Evolutionary conservation across 345 rosid genomes (phyloP).

Genomic region (Arabis hirsuta): DNA sequence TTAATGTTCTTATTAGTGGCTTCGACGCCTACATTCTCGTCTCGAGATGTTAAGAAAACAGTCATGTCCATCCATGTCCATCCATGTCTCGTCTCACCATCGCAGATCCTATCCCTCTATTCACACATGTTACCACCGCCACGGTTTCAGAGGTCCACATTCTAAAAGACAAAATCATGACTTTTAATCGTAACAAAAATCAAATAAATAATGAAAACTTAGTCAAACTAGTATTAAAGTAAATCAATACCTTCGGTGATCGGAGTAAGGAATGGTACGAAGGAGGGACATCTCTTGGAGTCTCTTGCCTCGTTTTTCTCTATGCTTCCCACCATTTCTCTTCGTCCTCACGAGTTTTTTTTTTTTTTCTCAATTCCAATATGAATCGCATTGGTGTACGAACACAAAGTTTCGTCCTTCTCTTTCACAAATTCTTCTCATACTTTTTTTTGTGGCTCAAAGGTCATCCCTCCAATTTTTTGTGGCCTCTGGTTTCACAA

Average conservation of each 20-base stretch:
- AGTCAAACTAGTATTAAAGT: background rate
- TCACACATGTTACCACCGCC: slow-evolving; percentile 90
- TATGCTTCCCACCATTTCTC: slow-evolving; percentile 57
- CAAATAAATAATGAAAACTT: background rate
- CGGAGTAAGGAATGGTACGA: slow-evolving; percentile 89
- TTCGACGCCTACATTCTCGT: slow-evolving; percentile 72
- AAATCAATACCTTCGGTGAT: slow-evolving; percentile 70
- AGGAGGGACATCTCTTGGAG: slow-evolving; percentile 84
- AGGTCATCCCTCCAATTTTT: no score
- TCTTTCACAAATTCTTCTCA: no score
- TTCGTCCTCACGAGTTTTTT: background rate
- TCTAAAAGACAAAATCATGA: slow-evolving; percentile 40
- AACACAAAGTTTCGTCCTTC: background rate
- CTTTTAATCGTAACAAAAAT: background rate
- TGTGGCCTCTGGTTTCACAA: no score
- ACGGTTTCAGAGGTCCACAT: slow-evolving; percentile 93
- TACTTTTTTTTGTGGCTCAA: no score
- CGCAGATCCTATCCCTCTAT: slow-evolving; percentile 94
- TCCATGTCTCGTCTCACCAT: slow-evolving; percentile 88
- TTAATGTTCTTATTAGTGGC: slow-evolving; percentile 51
- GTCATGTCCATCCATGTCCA: slow-evolving; percentile 78
- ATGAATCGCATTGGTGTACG: background rate
- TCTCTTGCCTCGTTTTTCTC: slow-evolving; percentile 77
- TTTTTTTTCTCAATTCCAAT: no score
- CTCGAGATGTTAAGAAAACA: slow-evolving; percentile 77